These are phyloP conservation scores for Colletotrichum somersetense DNA, from an alignment of 2,329 filamentous ascomycete species.

Conservation along the genomic window DNA sequence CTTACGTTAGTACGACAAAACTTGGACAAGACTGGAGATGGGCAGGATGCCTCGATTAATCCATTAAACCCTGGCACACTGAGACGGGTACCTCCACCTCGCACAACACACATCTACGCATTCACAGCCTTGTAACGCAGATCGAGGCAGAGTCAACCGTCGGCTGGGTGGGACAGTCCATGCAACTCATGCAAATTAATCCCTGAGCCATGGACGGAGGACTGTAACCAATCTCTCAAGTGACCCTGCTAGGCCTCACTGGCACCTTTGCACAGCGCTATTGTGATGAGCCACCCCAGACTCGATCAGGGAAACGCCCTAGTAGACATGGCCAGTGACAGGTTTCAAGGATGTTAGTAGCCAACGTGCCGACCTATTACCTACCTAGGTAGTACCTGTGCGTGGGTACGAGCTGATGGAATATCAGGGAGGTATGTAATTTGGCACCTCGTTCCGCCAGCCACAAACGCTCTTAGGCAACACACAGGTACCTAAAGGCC, in stretches of 20 bases:
- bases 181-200: constrained; percentile 1
- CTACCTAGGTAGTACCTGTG: neutral
- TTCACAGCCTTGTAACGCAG: neutral
- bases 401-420: neutral
- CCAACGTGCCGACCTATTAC: neutral
- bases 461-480: neutral
- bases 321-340: neutral
- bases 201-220: neutral
- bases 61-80: neutral
- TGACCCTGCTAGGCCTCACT: neutral
- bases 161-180: neutral
- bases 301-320: neutral
- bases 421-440: neutral
- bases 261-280: too few species aligned
- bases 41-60: neutral
- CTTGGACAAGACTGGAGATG: neutral
- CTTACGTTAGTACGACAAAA: neutral
- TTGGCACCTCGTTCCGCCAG: constrained; percentile 2
- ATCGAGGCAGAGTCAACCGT: neutral
- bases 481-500: neutral
- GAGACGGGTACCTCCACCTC: neutral
- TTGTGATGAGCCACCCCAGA: too few species aligned
- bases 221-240: neutral
- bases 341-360: neutral
- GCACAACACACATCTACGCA: neutral